Base-by-base conservation (phyloP, 2,329 filamentous ascomycete genomes). In the Coniosporium tulheliwenetii region DNA sequence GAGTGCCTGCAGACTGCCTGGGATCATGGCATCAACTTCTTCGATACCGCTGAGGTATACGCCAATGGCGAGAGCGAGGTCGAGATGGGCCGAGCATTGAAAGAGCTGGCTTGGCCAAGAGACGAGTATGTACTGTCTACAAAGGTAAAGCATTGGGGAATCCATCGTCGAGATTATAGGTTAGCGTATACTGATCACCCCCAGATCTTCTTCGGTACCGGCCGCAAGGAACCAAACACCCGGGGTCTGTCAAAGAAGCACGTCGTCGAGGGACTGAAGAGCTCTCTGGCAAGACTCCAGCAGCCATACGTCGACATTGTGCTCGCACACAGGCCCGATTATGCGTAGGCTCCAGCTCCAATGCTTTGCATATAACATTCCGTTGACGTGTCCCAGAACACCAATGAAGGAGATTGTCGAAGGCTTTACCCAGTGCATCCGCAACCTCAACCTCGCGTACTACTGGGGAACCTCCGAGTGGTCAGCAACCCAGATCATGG, bases 281-380 rank as follows among this genome's bases (percentile, higher is more conserved):
- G 62, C 53, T 73, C 66, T 2, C 58, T 77, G n/a, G 59, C 65
- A 47, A 66, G 77, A 26, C 64, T 82, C 39, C 66, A 77, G 51
- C 66, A 73, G 41, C 69, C 71, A n/a, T 84, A 83, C 51, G 76
- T 79, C 41, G 76, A 79, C 53, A 62, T 79, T 36, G 68, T 79
- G 32, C 73, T 77, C 41, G 74, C 75, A 3, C 75, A 79, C 56
- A 65, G 75, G 19, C 70, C 71, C 12, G 76, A 79, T 43, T 58
- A 62, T 37, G 59, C 58, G 58, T 61, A 33, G 13, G 32, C 32
- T 13, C 32, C 32, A 10, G 10, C 32, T 33, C 32, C 13, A 5
- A 12, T 8, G 8, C 32, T 12, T 33, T 33, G 32, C 3, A 13
- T 8, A 33, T 33, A 8, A 12, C 19, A 26, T 26, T 26, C 19